phyloP scores from a whole-genome alignment of 1,284 basidiomycete species.

The Vanrija sp. region DNA sequence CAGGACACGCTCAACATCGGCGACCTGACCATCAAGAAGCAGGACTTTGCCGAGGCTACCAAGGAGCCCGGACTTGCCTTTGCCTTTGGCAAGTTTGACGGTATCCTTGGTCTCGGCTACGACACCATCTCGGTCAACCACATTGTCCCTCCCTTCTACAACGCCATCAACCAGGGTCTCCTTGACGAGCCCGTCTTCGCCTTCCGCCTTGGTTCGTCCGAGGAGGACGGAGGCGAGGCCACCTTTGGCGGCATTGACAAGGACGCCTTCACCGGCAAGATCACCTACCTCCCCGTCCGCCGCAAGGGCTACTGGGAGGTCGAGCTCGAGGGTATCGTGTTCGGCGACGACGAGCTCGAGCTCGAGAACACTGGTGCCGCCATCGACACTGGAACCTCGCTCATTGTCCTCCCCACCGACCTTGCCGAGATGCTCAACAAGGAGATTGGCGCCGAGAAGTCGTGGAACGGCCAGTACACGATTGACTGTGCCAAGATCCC shows the following conservation, averaged over 20 bases:
- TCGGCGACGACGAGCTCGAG: constrained; percentile 79
- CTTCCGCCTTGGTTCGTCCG: constrained; percentile 86
- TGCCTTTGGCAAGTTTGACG: constrained; percentile 92
- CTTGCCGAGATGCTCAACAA: constrained; percentile 97
- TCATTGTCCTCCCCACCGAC: constrained; percentile 70
- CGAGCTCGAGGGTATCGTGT: constrained; percentile 77
- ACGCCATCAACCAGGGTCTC: constrained; percentile 79
- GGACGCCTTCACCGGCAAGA: constrained; percentile 72
- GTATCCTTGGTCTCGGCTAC: constrained; percentile 91
- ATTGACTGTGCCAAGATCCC: constrained; percentile 85
- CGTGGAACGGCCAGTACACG: constrained; percentile 92
- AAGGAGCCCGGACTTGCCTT: constrained; percentile 97
- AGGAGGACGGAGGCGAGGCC: constrained; percentile 86
- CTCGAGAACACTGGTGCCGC: constrained; percentile 89
- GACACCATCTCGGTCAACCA: constrained; percentile 91
- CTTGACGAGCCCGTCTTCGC: constrained; percentile 85
- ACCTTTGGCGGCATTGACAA: constrained; percentile 89
- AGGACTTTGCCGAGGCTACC: constrained; percentile 94
- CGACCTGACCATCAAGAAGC: constrained; percentile 69
- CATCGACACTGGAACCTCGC: constrained; percentile 73
- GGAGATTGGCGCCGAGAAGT: constrained; percentile 85
- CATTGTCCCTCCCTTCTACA: constrained; percentile 92
- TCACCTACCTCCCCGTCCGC: constrained; percentile 85
- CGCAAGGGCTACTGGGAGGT: constrained; percentile 99
- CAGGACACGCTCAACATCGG: constrained; percentile 79